Evolutionary conservation across 495 filamentous ascomycete genomes (phyloP), one percentile per base, ranked within the genome.

Genomic region (Penicillium silybi): DNA sequence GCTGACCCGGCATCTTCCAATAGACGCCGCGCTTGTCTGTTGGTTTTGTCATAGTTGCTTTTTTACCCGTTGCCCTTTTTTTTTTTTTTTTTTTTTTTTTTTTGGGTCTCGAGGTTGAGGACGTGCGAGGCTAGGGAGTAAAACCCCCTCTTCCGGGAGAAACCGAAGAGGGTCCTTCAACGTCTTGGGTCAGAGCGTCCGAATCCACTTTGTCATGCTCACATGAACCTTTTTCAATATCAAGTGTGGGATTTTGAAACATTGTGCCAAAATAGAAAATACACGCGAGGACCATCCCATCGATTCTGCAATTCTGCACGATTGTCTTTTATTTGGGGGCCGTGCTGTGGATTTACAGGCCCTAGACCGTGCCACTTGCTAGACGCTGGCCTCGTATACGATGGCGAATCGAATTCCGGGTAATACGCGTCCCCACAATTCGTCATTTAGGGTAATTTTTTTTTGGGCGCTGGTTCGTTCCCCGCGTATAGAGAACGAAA

Each of bases 1-100:
- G 53, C 41, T 63, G 62, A 63, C 59, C 51, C 15, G 50, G 50
- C 39, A 38, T 62, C 57, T 50, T 55, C 62, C 62, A 65, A 65
- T 65, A 63, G 59, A 65, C 59, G 59, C 56, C 25, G 53, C 53
- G 62, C 62, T 51, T 59, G 59, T 52, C 45, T 63, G 62, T 64
- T 64, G 62, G 62, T 57, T 62, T 62, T 59, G 29, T 32, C 10
- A 11, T 32, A 51, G 45, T 50, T 42, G 46, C 32, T 50, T 45
- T 44, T 48, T 41, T 37, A 17, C 35, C 6, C 6, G 1, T 38
- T 19, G 37, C 5, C 13, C 6, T 39, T 25, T 20, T 39, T 20
- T 32, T 32, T 29, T 16, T 44, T 29, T 44, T 19, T 19, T 22
- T 38, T 40, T 38, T 44, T 52, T 7, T 29, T 5, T 29, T 29